These are phyloP conservation scores for Penicillium sp. DNA, from an alignment of 2,329 filamentous ascomycete species.

Conservation along the genomic window DNA sequence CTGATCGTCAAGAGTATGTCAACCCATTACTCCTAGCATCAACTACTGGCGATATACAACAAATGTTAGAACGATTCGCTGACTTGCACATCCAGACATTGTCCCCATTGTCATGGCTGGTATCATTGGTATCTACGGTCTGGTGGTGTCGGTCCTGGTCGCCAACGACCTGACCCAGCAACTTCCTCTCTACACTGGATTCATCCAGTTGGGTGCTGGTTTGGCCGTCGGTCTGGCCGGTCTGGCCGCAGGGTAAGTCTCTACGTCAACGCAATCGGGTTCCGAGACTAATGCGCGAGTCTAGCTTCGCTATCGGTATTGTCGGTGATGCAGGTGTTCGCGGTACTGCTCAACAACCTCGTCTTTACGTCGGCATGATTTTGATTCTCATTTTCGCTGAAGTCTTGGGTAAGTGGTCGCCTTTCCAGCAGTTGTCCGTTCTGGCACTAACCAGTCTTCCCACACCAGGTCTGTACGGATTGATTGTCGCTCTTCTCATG, in stretches of 20 bases:
- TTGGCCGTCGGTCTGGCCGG: constrained; percentile 75
- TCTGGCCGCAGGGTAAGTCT: constrained; percentile 61
- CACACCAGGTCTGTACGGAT: constrained; percentile 81
- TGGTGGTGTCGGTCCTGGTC: constrained; percentile 82
- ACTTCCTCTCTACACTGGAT: constrained; percentile 69
- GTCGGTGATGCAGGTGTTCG: constrained; percentile 57
- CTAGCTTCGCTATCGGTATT: constrained; percentile 74
- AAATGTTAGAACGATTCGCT: constrained; percentile 9
- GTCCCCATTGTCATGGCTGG: constrained; percentile 99
- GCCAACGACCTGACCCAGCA: constrained; percentile 70
- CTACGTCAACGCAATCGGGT: not conserved
- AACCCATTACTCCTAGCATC: not conserved
- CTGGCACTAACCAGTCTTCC: constrained; percentile 14
- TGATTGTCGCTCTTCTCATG: constrained; percentile 98
- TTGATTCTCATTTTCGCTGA: constrained; percentile 99
- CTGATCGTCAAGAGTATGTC: constrained; percentile 97
- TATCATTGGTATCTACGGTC: constrained; percentile 99
- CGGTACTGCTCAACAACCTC: constrained; percentile 48
- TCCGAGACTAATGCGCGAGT: no score
- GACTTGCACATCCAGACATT: constrained; percentile 61
- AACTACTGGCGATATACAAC: not conserved
- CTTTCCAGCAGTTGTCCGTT: not conserved
- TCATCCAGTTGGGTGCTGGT: constrained; percentile 80
- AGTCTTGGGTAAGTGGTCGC: constrained; percentile 73
- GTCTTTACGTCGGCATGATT: constrained; percentile 94